Evolutionary conservation across 495 filamentous ascomycete genomes (phyloP).

Genomic region (Penicillium dipodomyicola): DNA sequence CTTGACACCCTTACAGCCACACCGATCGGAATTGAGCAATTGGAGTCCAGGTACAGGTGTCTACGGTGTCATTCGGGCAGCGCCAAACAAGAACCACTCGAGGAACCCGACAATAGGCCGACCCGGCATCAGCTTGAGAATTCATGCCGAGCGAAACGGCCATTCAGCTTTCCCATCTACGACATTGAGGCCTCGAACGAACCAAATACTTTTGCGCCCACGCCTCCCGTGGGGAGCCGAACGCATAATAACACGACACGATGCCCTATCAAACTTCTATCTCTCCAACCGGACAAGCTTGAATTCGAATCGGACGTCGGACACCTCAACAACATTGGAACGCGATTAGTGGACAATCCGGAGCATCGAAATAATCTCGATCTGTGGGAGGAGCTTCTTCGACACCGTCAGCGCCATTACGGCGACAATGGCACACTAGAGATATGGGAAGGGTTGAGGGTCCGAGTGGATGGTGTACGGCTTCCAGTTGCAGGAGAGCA

Average conservation of each 20-base stretch:
- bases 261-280: constrained; percentile 13
- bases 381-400: constrained; percentile 65
- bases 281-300: constrained; percentile 33
- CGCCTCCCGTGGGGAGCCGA: background rate
- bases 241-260: background rate
- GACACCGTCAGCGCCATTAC: constrained; percentile 58
- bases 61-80: constrained; percentile 32
- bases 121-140: background rate
- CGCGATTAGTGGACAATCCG: constrained; percentile 54
- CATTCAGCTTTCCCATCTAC: constrained; percentile 32
- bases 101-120: constrained; percentile 3
- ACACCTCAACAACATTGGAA: constrained; percentile 32
- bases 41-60: constrained; percentile 32
- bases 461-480: constrained; percentile 37
- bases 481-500: constrained; percentile 47
- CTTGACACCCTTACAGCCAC: constrained; percentile 42
- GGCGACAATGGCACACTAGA: constrained; percentile 55
- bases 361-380: constrained; percentile 49
- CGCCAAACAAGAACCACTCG: constrained; percentile 4
- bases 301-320: constrained; percentile 56
- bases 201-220: background rate
- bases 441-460: constrained; percentile 62
- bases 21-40: constrained; percentile 40
- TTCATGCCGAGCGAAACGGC: constrained; percentile 14
- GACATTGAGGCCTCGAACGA: constrained; percentile 26